Evolutionary conservation across 495 filamentous ascomycete species (phyloP).

Genomic region (Schizothecium vesticola): DNA sequence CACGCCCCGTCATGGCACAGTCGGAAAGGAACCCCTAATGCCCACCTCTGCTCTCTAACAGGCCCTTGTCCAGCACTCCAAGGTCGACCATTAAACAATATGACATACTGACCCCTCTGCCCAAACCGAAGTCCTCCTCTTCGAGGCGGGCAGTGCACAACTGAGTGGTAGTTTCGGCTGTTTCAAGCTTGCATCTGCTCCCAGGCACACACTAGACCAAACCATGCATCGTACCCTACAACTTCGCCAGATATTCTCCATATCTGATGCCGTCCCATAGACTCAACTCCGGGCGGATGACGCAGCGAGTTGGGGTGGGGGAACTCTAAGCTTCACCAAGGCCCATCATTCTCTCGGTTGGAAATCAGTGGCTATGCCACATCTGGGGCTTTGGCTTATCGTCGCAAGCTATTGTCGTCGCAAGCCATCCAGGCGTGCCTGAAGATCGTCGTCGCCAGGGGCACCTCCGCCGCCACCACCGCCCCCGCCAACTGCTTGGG

Average conservation of each 20-base stretch:
- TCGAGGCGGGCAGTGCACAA: no score
- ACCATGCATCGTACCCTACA: neutral
- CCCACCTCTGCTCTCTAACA: neutral
- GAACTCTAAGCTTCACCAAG: neutral
- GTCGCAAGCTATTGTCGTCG: slow-evolving; percentile 56
- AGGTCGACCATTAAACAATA: neutral
- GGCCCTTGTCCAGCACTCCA: neutral
- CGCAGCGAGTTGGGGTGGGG: no score
- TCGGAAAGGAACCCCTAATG: neutral
- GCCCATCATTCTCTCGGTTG: neutral
- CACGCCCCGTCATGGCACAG: neutral
- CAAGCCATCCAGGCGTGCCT: slow-evolving; percentile 75
- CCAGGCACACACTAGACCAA: no score
- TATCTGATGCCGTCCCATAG: no score
- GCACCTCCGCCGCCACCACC: slow-evolving; percentile 31
- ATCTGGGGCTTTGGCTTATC: slow-evolving; percentile 7
- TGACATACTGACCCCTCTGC: neutral
- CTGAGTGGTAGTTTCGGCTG: no score
- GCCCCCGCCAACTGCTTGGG: slow-evolving; percentile 68
- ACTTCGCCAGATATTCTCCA: no score
- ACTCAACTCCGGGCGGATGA: neutral
- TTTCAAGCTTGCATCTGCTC: no score
- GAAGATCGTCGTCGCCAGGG: slow-evolving; percentile 69
- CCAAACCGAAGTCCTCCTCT: no score
- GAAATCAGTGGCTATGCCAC: neutral